Evolutionary conservation across 768 basidiomycete species (phyloP).

Genomic region (Psilocybe subaeruginosa): DNA sequence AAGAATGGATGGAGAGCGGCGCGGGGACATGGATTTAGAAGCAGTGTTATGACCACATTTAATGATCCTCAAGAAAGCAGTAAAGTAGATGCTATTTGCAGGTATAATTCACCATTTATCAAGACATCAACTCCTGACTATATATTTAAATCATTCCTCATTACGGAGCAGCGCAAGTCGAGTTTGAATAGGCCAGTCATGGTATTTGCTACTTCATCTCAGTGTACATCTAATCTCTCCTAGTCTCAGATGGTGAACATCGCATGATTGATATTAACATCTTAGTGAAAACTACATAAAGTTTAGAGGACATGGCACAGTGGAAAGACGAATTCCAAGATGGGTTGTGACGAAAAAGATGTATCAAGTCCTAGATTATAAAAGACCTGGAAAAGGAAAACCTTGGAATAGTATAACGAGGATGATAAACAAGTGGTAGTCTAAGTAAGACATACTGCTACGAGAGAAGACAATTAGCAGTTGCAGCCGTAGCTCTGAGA

Average conservation of each 20-base stretch:
- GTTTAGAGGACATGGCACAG: constrained; percentile 2
- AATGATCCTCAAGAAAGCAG: too few species aligned
- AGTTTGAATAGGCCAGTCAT: too few species aligned
- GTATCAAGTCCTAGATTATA: constrained; percentile 17
- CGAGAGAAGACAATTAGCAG: constrained; percentile 52
- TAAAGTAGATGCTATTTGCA: too few species aligned
- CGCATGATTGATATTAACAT: background rate
- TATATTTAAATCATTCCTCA: too few species aligned
- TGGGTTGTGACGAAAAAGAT: constrained; percentile 4
- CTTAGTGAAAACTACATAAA: constrained; percentile 1
- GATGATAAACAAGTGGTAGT: constrained; percentile 8
- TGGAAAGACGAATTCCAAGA: constrained; percentile 4
- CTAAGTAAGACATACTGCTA: constrained; percentile 4
- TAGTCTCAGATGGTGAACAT: background rate
- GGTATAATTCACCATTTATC: too few species aligned
- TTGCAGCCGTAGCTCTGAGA: constrained; percentile 92
- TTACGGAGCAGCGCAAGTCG: too few species aligned
- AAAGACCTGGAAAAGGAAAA: constrained; percentile 3
- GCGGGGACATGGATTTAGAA: constrained; percentile 51
- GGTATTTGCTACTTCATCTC: too few species aligned
- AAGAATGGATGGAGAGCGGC: constrained; percentile 71
- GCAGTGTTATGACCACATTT: background rate
- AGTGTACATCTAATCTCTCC: too few species aligned
- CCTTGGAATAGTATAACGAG: constrained; percentile 9
- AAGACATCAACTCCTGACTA: too few species aligned